Base-by-base conservation (phyloP, 352 stramenopile species). In the Saprolegnia parasitica region DNA sequence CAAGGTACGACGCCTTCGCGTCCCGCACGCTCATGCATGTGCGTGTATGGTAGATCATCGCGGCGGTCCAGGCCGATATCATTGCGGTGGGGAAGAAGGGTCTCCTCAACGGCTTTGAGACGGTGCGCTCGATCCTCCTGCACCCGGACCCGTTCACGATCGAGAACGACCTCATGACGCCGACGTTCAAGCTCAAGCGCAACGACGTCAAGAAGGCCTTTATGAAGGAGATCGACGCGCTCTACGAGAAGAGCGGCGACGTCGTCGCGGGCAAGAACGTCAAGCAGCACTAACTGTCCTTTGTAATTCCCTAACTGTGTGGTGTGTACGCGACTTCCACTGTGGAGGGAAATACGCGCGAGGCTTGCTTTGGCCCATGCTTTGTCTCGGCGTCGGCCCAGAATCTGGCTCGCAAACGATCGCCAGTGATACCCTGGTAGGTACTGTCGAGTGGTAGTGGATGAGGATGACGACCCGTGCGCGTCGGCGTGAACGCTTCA, bases 161-260 rank as follows among this genome's bases (percentile, higher is more conserved):
- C 35, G 60, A 67, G 47, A 58, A 56, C 29, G 60, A 87, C 54
- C 79, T 98, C 35, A 74, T 98, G 26, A 98, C 96, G n/a, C 95
- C 96, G 15, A 98, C 96, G 1, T 98, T 98, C 79, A 99, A 99
- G 73, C 84, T 98, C 73, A 98, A 98, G 79, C 80, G 96, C 0
- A 82, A 84, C 42, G 76, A 97, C 70, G 86, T 98, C 11, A 82
- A 96, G 37, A 84, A 96, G 65, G 78, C 76, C 32, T 97, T 98
- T 62, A 26, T 78, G 23, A 72, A 86, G n/a, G 65, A 96, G 40
- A 91, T 98, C 58, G 73, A 82, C 32, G 67, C 62, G 0, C 80
- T 98, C 76, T 98, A 98, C 78, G 57, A 29, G 65, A 46, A 70
- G 45, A 60, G 63, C 47, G 63, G 63, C 49, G 63, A 70, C 50